Evolutionary conservation across 169 alveolate species (phyloP).

Genomic region (Plasmodium gallinaceum): DNA sequence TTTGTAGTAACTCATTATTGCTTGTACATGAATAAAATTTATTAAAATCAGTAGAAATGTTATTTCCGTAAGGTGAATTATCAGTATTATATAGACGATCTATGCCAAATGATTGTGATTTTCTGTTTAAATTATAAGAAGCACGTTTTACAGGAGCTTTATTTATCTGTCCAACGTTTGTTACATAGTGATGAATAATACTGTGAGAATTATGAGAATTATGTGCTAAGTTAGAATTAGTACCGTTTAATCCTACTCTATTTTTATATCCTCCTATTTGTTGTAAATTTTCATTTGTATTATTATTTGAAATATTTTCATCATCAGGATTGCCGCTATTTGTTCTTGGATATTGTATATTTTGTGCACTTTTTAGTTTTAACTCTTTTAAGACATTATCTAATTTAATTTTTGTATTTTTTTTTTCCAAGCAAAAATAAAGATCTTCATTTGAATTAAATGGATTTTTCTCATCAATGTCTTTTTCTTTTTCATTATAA

Average conservation of each 20-base stretch:
- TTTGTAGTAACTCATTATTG: background rate
- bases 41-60: background rate
- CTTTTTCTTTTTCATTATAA: slow-evolving; percentile 15
- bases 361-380: slow-evolving; percentile 24
- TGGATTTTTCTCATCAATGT: background rate
- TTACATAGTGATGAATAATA: slow-evolving; percentile 44
- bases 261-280: background rate
- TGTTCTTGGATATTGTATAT: background rate
- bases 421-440: slow-evolving; percentile 20
- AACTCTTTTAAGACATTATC: slow-evolving; percentile 21
- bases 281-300: slow-evolving; percentile 9
- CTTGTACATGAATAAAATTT: slow-evolving; percentile 15
- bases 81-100: slow-evolving; percentile 3
- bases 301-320: background rate
- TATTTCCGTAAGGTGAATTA: background rate
- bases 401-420: slow-evolving; percentile 24
- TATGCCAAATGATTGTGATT: slow-evolving; percentile 36
- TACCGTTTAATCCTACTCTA: background rate
- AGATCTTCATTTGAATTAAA: slow-evolving; percentile 16
- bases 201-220: background rate
- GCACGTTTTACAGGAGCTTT: slow-evolving; percentile 12
- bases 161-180: slow-evolving; percentile 12
- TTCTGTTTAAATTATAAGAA: background rate
- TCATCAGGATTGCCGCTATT: background rate
- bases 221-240: too few relatives aligned